phyloP scores from a whole-genome alignment of 345 rosid genomes.

The Hibiscus mutabilis region DNA sequence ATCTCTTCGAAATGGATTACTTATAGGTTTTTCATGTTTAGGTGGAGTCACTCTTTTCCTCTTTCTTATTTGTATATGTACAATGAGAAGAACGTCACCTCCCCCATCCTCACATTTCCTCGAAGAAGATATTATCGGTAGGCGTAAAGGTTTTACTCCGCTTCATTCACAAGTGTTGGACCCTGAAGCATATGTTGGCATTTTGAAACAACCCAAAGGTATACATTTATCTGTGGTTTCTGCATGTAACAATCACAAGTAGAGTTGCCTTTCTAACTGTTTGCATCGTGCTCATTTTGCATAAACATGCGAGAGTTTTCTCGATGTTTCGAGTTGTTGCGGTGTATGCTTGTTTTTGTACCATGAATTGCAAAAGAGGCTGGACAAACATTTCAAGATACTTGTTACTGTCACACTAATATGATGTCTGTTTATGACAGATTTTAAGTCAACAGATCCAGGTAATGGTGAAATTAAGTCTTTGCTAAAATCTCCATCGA shows the following conservation, averaged over 20 bases:
- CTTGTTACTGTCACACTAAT: background rate
- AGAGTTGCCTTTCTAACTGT: background rate
- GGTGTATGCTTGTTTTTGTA: background rate
- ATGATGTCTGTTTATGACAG: conserved; percentile 25
- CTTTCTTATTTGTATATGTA: conserved; percentile 31
- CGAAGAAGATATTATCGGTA: conserved; percentile 67
- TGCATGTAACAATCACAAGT: background rate
- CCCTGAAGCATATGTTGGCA: conserved; percentile 28
- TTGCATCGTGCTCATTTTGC: background rate
- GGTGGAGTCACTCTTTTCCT: conserved; percentile 41
- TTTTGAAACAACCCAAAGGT: conserved; percentile 44
- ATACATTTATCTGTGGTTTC: background rate
- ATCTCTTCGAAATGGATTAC: conserved; percentile 31
- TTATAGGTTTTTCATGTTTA: conserved; percentile 35
- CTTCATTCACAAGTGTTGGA: conserved; percentile 43
- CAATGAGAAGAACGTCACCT: conserved; percentile 27
- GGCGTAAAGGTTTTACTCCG: conserved; percentile 37
- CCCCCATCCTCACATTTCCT: conserved; percentile 59
- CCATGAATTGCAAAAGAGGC: background rate
- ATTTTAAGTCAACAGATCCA: conserved; percentile 32
- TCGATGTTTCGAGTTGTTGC: background rate
- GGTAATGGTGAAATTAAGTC: conserved; percentile 38
- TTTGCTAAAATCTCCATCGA: conserved; percentile 57
- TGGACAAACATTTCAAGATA: background rate
- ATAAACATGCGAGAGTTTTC: background rate